These are phyloP conservation scores for Verticillium klebahnii DNA, from an alignment of 2,329 filamentous ascomycete species.

Conservation along the genomic window DNA sequence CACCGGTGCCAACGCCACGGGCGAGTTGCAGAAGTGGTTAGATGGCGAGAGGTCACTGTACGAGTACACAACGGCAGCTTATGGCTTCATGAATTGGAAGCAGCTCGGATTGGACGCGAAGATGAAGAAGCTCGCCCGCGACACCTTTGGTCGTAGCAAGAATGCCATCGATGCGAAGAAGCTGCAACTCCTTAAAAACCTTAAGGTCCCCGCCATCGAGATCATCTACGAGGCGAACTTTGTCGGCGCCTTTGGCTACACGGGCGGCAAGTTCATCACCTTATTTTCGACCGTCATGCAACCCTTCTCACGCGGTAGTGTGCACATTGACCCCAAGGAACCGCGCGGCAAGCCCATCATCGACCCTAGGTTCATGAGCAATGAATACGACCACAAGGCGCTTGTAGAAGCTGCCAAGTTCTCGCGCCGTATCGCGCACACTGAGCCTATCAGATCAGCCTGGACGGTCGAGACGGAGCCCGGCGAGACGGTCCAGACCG, in stretches of 20 bases:
- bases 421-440: constrained; percentile 12
- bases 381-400: constrained; percentile 24
- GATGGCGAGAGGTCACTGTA: constrained; percentile 24
- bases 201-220: constrained; percentile 20
- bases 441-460: constrained; percentile 2
- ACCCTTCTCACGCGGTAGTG: constrained; percentile 16
- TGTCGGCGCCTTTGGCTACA: constrained; percentile 22
- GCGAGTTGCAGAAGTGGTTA: constrained; percentile 32
- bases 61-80: constrained; percentile 31
- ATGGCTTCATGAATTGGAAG: constrained; percentile 35
- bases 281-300: constrained; percentile 11
- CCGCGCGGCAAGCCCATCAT: constrained; percentile 21
- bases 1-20: constrained; percentile 22
- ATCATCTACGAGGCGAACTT: constrained; percentile 24
- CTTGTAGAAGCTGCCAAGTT: constrained; percentile 23
- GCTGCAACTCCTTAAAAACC: constrained; percentile 29
- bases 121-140: constrained; percentile 25
- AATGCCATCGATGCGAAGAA: constrained; percentile 32
- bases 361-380: constrained; percentile 19
- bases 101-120: constrained; percentile 18
- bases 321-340: constrained; percentile 21
- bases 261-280: constrained; percentile 17
- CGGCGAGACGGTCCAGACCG: constrained; percentile 5
- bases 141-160: constrained; percentile 18
- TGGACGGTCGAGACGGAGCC: constrained; percentile 10